These are phyloP conservation scores for Pinus taeda DNA, from an alignment of 75 land plant species.

Conservation along the genomic window DNA sequence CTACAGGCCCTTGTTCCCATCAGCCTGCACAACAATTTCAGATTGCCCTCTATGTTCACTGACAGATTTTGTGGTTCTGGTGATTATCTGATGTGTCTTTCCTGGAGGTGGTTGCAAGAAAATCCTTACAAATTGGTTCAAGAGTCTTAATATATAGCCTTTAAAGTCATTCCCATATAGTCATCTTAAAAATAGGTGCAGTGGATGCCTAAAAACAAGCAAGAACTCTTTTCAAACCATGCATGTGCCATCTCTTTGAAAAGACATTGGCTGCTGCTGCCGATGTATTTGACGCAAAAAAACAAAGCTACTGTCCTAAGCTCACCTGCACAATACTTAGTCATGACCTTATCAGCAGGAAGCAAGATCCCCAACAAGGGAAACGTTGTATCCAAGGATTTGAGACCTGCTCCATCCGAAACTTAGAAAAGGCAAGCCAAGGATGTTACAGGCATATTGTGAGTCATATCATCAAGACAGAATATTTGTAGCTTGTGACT, in stretches of 20 bases:
- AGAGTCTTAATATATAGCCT: slow-evolving; percentile 8
- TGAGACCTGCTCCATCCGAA: slow-evolving; percentile 64
- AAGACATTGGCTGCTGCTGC: slow-evolving; percentile 10
- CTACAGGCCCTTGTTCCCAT: too few species aligned
- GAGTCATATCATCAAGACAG: slow-evolving; percentile 15
- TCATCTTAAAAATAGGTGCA: slow-evolving; percentile 7
- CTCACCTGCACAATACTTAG: slow-evolving; percentile 73
- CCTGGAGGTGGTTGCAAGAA: neutral
- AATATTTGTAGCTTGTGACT: neutral
- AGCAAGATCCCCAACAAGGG: slow-evolving; percentile 49
- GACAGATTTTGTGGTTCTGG: too few species aligned
- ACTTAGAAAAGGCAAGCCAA: slow-evolving; percentile 61
- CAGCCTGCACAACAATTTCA: too few species aligned
- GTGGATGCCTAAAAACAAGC: slow-evolving; percentile 12
- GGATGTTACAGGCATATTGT: slow-evolving; percentile 29
- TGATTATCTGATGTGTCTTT: too few species aligned
- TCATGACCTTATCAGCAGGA: slow-evolving; percentile 39
- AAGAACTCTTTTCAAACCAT: slow-evolving; percentile 16
- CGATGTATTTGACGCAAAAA: slow-evolving; percentile 8
- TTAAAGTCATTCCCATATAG: neutral
- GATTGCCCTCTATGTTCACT: too few species aligned
- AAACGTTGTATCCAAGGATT: slow-evolving; percentile 38
- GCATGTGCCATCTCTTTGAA: slow-evolving; percentile 1
- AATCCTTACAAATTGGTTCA: slow-evolving; percentile 11
- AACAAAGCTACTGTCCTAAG: slow-evolving; percentile 34